Base-by-base conservation (phyloP, 2,329 filamentous ascomycete species). In the Leptodontidium sp. region DNA sequence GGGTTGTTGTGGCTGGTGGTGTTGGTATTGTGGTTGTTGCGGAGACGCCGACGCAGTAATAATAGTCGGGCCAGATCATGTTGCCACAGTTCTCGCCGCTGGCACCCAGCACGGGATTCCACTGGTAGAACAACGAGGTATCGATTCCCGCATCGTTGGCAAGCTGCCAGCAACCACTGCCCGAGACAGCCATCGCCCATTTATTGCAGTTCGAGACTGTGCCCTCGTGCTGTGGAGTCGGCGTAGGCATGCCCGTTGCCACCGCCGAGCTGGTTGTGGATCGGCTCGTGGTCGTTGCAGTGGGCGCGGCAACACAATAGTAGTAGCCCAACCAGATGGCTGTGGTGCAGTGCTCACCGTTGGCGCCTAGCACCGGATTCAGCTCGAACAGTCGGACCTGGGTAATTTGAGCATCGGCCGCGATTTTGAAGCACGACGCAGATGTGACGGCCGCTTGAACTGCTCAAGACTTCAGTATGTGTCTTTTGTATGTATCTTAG, bases 151-250 rank as follows among this genome's bases (percentile, higher is more conserved):
- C 45, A 49, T 49, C 45, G 45, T 15, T 49, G 45, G 45, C 45
- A 49, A 49, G 45, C 45, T 49, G 45, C 45, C 45, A 49, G 17
- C 45, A 49, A n/a, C 45, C 45, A 49, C 7, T n/a, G n/a, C 45
- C 45, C 7, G 45, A 49, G 45, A n/a, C 45, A 17, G 45, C 45
- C n/a, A 17, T 49, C 45, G n/a, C 45, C 45, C 45, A 49, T 49
- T 49, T 49, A 49, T 49, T 49, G 45, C 45, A 49, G 17, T 49
- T 49, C 15, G 45, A 49, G 45, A 49, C 45, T 49, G 45, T 49
- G 7, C 45, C 17, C 45, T 49, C 45, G n/a, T 49, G 45, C 45
- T 49, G 45, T 15, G 45, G 45, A n/a, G 45, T 49, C 15, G 45
- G 45, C 15, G 17, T 49, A 49, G 45, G 45, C n/a, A n/a, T 17